phyloP scores from a whole-genome alignment of 139 green algal species.

The Ostreobium quekettii region DNA sequence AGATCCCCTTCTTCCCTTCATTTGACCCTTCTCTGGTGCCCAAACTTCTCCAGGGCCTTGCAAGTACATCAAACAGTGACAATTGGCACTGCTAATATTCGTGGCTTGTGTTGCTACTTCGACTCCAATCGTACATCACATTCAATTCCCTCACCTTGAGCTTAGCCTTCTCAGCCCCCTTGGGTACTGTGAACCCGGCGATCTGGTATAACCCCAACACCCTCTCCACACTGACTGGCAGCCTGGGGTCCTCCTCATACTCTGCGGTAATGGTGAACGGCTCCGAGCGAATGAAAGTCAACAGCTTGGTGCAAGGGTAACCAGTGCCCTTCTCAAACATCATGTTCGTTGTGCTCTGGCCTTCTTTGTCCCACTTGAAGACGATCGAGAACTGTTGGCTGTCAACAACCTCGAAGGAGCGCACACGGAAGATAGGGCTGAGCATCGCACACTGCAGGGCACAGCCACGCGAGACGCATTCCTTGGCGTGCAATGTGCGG shows the following conservation, averaged over 20 bases:
- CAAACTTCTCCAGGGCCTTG: too few relatives aligned
- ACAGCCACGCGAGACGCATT: slow-evolving; percentile 82
- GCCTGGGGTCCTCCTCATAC: slow-evolving; percentile 54
- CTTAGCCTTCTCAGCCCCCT: slow-evolving; percentile 62
- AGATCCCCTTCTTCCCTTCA: too few relatives aligned
- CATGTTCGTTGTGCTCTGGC: slow-evolving; percentile 32
- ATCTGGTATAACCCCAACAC: slow-evolving; percentile 33
- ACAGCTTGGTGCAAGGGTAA: slow-evolving; percentile 81
- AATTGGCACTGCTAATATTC: too few relatives aligned
- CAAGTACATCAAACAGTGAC: too few relatives aligned
- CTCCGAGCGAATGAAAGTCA: slow-evolving; percentile 80
- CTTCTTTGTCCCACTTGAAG: slow-evolving; percentile 81
- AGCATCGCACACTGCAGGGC: slow-evolving; percentile 98
- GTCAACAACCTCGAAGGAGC: slow-evolving; percentile 95
- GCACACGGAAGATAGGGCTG: slow-evolving; percentile 86
- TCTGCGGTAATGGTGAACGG: slow-evolving; percentile 66
- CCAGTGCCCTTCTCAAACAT: slow-evolving; percentile 61
- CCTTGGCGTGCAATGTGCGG: slow-evolving; percentile 92
- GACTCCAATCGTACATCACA: neutral
- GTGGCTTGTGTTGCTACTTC: too few relatives aligned
- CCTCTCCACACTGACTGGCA: slow-evolving; percentile 33
- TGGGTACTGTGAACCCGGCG: slow-evolving; percentile 35
- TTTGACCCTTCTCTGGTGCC: too few relatives aligned
- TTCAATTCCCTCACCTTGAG: slow-evolving; percentile 52
- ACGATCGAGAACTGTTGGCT: slow-evolving; percentile 70